Conservation (phyloP, 306 rosid genomes). For the Fagus sylvatica region DNA sequence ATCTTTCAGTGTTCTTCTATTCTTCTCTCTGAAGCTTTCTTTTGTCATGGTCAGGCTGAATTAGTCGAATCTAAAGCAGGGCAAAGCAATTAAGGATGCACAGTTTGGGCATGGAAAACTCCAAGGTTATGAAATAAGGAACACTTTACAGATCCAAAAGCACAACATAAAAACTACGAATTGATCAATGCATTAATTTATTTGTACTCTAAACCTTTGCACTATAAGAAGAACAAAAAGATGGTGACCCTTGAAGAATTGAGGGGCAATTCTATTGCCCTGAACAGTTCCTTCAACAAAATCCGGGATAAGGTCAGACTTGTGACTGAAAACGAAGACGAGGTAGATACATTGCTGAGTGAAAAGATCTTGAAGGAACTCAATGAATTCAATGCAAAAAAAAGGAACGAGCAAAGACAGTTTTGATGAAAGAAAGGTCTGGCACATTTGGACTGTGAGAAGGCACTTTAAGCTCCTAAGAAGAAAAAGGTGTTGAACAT, state of each 20-base stretch:
- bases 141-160: background rate
- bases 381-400: background rate
- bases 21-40: background rate
- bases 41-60: background rate
- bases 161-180: background rate
- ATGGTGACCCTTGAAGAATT: background rate
- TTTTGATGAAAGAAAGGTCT: background rate
- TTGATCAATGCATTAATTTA: background rate
- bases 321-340: background rate
- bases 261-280: background rate
- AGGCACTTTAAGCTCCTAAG: too few species aligned
- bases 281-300: background rate
- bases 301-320: background rate
- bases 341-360: background rate
- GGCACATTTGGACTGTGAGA: background rate
- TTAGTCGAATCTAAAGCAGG: background rate
- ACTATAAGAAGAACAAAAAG: background rate
- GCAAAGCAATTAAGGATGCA: background rate
- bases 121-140: background rate
- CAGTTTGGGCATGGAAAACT: background rate
- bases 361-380: background rate
- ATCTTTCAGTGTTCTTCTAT: background rate
- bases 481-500: too few species aligned
- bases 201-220: background rate
- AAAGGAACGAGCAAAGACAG: background rate